Evolutionary conservation across 805 yeast genomes (phyloP), one percentile per base, ranked within the genome.

Genomic region (Zygoascus biomembranicola): DNA sequence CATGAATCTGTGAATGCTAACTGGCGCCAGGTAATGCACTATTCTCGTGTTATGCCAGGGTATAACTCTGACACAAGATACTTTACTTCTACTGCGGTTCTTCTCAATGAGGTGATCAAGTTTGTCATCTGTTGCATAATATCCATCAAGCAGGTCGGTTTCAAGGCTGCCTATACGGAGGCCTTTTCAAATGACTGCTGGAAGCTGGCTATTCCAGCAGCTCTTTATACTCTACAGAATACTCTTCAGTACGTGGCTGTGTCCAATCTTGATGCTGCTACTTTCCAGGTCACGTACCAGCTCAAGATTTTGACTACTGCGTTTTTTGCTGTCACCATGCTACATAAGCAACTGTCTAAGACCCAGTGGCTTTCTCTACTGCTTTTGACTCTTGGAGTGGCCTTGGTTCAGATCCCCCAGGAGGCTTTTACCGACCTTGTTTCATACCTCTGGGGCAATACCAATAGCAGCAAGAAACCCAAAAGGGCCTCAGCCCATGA

Each of bases 261-360:
- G 8, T 68, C 73, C 16, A 69, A 70, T 61, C 61, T 72, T 41
- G 72, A 69, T 48, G 75, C 75, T 1, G 74, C 74, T 13, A 69
- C 73, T 6, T 71, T 72, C 59, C 75, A 72, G 61, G 75, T 72
- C 52, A 69, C 74, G 9, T 72, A 72, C 63, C 75, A 72, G 63
- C 69, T 72, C 52, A 72, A 72, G 57, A 72, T 72, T 52, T 60
- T 72, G 56, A 71, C 75, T 16, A 72, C 75, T 6, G 75, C 75
- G 20, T 64, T 70, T 47, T 72, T 72, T 52, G 70, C 74, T 1
- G 75, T 72, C 44, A 62, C 67, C 11, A 63, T 72, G 52, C 63
- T 72, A 37, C 67, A 67, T 51, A 63, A 70, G 11, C 52, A 59
- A 13, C 65, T 72, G n/a, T 49, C 62, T 32, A 58, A 59, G 43